These are phyloP conservation scores for Umbelopsis sp. DNA, from an alignment of 192 early-diverging fungal species.

Conservation along the genomic window DNA sequence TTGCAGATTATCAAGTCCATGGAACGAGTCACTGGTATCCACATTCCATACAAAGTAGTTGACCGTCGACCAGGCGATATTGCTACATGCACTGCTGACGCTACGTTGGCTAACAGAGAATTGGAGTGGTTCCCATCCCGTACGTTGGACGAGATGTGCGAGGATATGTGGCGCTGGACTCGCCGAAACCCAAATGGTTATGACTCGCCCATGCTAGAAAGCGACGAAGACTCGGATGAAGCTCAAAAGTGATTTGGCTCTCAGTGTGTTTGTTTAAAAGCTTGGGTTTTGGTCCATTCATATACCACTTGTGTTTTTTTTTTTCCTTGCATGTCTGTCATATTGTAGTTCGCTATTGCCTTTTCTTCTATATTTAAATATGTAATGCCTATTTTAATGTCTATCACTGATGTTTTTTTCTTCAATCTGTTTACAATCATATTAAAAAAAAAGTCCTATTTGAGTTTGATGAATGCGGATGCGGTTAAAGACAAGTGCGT, in stretches of 20 bases:
- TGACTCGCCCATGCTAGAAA: constrained; percentile 23
- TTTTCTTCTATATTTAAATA: not conserved
- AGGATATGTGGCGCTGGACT: constrained; percentile 62
- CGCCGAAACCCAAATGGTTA: constrained; percentile 56
- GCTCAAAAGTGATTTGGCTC: constrained; percentile 1
- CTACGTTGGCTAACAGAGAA: constrained; percentile 50
- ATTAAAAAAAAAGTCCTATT: too few relatives aligned
- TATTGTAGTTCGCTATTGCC: not conserved
- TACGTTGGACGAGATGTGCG: constrained; percentile 60
- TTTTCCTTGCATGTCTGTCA: not conserved
- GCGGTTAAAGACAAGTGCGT: too few relatives aligned
- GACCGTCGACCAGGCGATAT: constrained; percentile 56
- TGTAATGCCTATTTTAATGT: constrained; percentile 5
- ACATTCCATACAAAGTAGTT: constrained; percentile 74
- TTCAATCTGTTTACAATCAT: too few relatives aligned
- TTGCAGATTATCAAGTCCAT: constrained; percentile 89
- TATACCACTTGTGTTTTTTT: not conserved
- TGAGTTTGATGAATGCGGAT: too few relatives aligned
- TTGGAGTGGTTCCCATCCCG: constrained; percentile 54
- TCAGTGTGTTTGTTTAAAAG: not conserved
- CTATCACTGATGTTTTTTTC: not conserved
- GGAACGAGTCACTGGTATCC: constrained; percentile 72
- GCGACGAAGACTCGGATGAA: constrained; percentile 8
- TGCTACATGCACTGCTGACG: constrained; percentile 54
- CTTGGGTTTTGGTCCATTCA: too few relatives aligned